Evolutionary conservation across 1,284 basidiomycete genomes (phyloP).

Genomic region (Entoloma clypeatum): DNA sequence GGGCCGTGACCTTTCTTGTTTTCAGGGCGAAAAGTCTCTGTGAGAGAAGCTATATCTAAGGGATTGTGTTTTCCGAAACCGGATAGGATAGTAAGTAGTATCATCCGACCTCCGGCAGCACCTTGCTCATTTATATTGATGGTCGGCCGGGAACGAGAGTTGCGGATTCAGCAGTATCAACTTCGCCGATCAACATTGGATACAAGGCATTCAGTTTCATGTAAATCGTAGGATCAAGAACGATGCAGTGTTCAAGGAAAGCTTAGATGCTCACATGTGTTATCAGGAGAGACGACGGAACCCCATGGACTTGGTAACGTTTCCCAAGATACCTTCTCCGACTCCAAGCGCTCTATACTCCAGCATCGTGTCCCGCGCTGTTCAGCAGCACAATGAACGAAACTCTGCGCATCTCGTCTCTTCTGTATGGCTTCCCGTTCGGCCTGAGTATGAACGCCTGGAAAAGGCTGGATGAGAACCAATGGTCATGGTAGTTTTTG

Average conservation of each 20-base stretch:
- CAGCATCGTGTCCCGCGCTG: too few species aligned
- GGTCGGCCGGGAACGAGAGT: conserved; percentile 4
- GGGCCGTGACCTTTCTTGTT: conserved; percentile 6
- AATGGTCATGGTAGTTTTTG: not conserved
- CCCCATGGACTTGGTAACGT: too few species aligned
- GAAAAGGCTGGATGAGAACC: not conserved
- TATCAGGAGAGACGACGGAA: too few species aligned
- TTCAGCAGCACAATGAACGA: too few species aligned
- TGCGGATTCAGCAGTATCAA: conserved; percentile 1
- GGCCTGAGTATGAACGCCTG: not conserved
- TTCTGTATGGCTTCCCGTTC: conserved; percentile 6
- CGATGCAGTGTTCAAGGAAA: conserved; percentile 7
- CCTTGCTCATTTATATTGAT: not conserved
- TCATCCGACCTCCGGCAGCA: conserved; percentile 6
- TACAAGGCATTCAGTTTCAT: too few species aligned
- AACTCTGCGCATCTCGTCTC: too few species aligned
- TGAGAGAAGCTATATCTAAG: conserved; percentile 7
- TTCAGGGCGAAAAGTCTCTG: not conserved
- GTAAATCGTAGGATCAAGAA: too few species aligned
- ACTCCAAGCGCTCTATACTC: too few species aligned
- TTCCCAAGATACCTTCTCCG: too few species aligned
- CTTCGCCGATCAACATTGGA: not conserved
- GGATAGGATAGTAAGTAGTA: not conserved
- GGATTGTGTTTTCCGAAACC: not conserved
- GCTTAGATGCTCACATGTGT: too few species aligned